These are phyloP conservation scores for Pyricularia grisea DNA, from an alignment of 2,329 filamentous ascomycete genomes.

Conservation along the genomic window DNA sequence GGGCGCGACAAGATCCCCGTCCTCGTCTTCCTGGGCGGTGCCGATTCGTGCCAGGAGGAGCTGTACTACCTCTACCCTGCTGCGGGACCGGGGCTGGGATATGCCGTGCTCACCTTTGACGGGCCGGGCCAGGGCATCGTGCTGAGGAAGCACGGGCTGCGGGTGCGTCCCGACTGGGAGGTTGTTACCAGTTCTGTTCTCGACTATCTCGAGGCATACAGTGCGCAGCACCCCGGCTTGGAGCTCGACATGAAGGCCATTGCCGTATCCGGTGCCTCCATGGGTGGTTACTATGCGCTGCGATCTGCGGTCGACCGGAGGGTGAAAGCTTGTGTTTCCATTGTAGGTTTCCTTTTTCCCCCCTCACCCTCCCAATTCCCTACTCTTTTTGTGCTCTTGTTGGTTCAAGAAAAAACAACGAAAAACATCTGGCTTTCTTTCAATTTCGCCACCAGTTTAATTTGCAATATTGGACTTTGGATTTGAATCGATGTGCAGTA, in stretches of 20 bases:
- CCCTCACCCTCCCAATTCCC: too few species aligned
- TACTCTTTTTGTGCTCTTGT: background rate
- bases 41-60: conserved; percentile 22
- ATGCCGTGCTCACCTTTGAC: conserved; percentile 27
- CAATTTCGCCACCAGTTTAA: too few species aligned
- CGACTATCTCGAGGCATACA: conserved; percentile 10
- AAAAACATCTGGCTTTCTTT: too few species aligned
- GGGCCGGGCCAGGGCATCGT: conserved; percentile 26
- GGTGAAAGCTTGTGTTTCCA: conserved; percentile 9
- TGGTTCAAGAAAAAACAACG: too few species aligned
- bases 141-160: conserved; percentile 12
- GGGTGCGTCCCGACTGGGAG: conserved; percentile 19
- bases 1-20: conserved; percentile 15
- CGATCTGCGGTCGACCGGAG: conserved; percentile 7
- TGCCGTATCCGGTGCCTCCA: conserved; percentile 11
- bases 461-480: too few species aligned
- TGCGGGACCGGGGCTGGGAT: conserved; percentile 17
- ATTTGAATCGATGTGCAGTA: too few species aligned
- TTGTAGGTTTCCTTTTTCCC: conserved; percentile 3
- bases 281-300: conserved; percentile 10
- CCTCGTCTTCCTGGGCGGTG: conserved; percentile 18
- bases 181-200: conserved; percentile 13
- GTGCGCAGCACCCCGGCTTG: conserved; percentile 8
- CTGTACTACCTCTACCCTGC: conserved; percentile 16
- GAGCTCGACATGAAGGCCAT: conserved; percentile 16